Conservation (phyloP, 371 early-diverging fungal genomes). For the Paraphysoderma sedebokerense region DNA sequence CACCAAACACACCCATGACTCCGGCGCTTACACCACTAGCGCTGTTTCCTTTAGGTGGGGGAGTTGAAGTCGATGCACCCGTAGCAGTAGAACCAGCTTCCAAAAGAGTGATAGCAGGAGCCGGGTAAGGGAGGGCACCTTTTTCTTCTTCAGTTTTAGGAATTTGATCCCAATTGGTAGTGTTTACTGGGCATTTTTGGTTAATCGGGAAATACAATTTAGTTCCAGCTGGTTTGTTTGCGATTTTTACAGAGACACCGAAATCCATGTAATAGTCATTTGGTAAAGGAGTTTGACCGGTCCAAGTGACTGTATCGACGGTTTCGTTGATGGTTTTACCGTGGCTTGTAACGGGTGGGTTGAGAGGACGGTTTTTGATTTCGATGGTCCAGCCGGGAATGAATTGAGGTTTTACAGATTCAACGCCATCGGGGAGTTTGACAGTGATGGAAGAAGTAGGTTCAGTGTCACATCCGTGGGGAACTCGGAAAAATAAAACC, state of each 20-base stretch:
- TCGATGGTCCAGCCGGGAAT: conserved; percentile 11
- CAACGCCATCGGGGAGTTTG: conserved; percentile 9
- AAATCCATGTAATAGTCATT: conserved; percentile 15
- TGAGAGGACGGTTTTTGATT: conserved; percentile 6
- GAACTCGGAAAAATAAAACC: conserved; percentile 5
- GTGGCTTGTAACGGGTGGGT: conserved; percentile 9
- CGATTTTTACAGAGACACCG: conserved; percentile 7
- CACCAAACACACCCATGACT: too few relatives aligned
- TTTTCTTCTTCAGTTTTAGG: background rate
- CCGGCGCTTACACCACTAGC: too few relatives aligned
- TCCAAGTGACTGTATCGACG: conserved; percentile 11
- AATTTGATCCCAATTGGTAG: background rate
- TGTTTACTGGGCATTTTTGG: conserved; percentile 6
- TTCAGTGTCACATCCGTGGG: conserved; percentile 16
- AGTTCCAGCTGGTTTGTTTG: conserved; percentile 6
- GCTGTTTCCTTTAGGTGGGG: too few relatives aligned
- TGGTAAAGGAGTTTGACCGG: conserved; percentile 4
- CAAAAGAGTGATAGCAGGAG: background rate
- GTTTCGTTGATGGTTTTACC: conserved; percentile 7
- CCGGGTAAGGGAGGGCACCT: background rate
- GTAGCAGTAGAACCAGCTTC: too few relatives aligned
- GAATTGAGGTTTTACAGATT: conserved; percentile 11
- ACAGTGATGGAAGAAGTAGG: conserved; percentile 11
- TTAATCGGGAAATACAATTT: conserved; percentile 8
- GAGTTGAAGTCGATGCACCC: too few relatives aligned